Percentiles rank a stretch among this genome's conserved stretches.
Evolutionary conservation across 441 rosid species (phyloP).

Genomic region (Bruguiera hainesii): DNA sequence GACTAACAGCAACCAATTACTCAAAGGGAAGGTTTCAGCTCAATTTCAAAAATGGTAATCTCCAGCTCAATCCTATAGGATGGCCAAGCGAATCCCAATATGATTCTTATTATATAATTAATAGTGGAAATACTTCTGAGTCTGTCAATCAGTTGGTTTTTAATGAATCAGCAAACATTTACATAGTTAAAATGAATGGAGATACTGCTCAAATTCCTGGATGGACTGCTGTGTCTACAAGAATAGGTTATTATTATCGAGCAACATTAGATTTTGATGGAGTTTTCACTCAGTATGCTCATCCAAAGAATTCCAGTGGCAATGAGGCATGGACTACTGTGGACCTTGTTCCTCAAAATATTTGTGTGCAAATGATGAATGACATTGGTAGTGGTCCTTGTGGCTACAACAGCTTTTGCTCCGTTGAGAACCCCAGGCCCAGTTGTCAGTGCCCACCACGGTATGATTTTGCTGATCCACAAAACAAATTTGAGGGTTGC

Average conservation of each 20-base stretch:
- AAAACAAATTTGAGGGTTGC: constrained; percentile 12
- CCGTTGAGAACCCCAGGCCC: background rate
- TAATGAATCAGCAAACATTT: constrained; percentile 5
- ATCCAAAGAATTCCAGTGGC: background rate
- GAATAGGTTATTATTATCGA: background rate
- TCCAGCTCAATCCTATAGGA: constrained; percentile 13
- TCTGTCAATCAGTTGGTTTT: constrained; percentile 6
- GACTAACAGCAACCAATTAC: constrained; percentile 17
- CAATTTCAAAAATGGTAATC: background rate
- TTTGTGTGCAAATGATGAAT: background rate
- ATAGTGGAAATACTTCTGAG: background rate
- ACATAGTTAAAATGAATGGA: constrained; percentile 3
- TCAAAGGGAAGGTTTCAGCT: constrained; percentile 19
- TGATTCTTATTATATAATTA: background rate
- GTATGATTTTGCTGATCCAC: constrained; percentile 4
- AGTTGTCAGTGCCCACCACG: constrained; percentile 11
- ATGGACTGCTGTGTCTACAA: too few species aligned
- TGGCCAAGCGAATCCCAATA: constrained; percentile 14
- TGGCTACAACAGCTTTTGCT: constrained; percentile 22
- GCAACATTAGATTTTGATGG: constrained; percentile 15
- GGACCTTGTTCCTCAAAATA: constrained; percentile 4
- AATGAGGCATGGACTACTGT: background rate
- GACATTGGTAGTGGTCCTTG: constrained; percentile 1
- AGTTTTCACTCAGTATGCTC: constrained; percentile 10
- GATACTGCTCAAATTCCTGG: background rate